Evolutionary conservation across 768 basidiomycete genomes (phyloP), one percentile per base, ranked within the genome.

Genomic region (Calocera viscosa): DNA sequence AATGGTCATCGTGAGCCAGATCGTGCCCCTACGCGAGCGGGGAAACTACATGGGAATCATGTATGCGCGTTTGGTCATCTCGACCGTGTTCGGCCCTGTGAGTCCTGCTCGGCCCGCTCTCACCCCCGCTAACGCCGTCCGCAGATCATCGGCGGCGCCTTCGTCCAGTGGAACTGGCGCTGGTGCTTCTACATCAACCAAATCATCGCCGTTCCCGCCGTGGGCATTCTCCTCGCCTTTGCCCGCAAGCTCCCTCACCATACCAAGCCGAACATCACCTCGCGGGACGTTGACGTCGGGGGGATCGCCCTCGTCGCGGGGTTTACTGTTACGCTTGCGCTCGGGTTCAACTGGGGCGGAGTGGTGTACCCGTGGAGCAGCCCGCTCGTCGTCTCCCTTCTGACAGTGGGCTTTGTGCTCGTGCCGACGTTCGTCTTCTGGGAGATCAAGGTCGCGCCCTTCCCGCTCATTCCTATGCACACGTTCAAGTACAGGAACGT

Each of bases 111-210:
- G 49, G n/a, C n/a, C n/a, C n/a, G n/a, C n/a, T n/a, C n/a, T n/a
- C n/a, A n/a, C n/a, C n/a, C n/a, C 49, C 22, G 49, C 10, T n/a
- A 3, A 7, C 7, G 5, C 2, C 3, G 7, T 7, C 30, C 22
- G 26, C 11, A 60, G 53, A 11, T 60, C 26, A 60, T 60, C 30
- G 53, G 53, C 26, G 53, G 53, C 26, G 53, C 14, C 24, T 22
- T 60, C 26, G 53, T 60, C 5, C 53, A 60, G 19, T 60, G 53
- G 53, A 32, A 60, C 53, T 60, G 53, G 53, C 53, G 53, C 5
- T 89, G 88, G 87, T 88, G 86, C 72, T 88, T 88, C 74, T 89
- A 86, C 84, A 79, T 89, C 49, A 86, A 82, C 28, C 77, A 89
- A 10, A 30, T 60, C 53, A 2, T 60, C 5, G 53, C 53, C 14